Base-by-base conservation (phyloP, 345 rosid genomes). In the Arabidopsis suecica region DNA sequence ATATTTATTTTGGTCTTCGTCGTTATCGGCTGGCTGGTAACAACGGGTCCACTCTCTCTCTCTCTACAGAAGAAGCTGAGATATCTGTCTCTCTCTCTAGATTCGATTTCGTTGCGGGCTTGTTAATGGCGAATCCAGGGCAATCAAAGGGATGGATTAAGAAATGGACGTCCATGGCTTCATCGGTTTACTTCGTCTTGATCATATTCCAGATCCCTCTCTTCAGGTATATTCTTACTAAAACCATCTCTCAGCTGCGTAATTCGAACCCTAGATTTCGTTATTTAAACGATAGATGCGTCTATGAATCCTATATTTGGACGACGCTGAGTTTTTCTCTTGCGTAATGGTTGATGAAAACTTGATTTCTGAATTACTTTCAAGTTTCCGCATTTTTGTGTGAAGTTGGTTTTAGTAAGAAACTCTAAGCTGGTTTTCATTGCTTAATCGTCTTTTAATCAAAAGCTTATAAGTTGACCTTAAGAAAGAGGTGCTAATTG, bases 181-280 rank as follows among this genome's bases (percentile, higher is more conserved):
- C 98, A 59, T 83, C 86, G 57, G 66, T 90, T 42, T 92, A 84
- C 83, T 94, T 92, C 88, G 62, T 91, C 72, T 83, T 91, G 33
- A 88, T 94, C 77, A 64, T 94, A 38, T 85, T 94, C 42, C 98
- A 94, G 88, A 81, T 91, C 85, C 98, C 97, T 72, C 95, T 94
- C 74, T 94, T 91, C 89, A 87, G 96, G 97, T 91, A 56, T 38
- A 60, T 60, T 50, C 73, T 32, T 51, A 34, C 58, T 5, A 5
- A 3, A 47, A 48, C 28, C 25, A 60, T 9, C 50, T 51, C 69
- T 69, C 37, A 40, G 28, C 36, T 68, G 18, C 67, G 9, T 25
- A 68, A 30, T 58, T 49, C 30, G 40, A 68, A 63, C 58, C 64
- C 69, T 61, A 18, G 32, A 47, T 64, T 58, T 65, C 67, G 5